These are phyloP conservation scores for Aspergillus sp. DNA, from an alignment of 2,329 filamentous ascomycete genomes.

Conservation along the genomic window DNA sequence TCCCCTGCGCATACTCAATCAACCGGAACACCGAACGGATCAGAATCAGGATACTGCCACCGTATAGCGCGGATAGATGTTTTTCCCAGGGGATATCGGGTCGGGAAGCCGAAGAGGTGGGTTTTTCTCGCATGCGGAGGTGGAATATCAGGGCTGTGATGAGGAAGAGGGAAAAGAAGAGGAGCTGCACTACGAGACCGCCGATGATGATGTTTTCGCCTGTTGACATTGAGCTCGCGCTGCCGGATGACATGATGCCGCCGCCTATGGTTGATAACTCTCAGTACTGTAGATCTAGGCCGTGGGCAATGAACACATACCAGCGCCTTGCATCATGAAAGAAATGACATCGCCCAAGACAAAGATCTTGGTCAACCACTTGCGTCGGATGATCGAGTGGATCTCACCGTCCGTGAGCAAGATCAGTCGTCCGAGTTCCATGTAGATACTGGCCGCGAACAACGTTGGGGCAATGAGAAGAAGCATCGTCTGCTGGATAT, in stretches of 20 bases:
- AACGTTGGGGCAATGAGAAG: too few relatives aligned
- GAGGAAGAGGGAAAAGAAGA: slow-evolving; percentile 22
- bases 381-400: too few relatives aligned
- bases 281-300: too few relatives aligned
- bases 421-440: too few relatives aligned
- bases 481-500: too few relatives aligned
- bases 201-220: slow-evolving; percentile 13
- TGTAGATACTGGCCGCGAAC: too few relatives aligned
- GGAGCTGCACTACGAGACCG: slow-evolving; percentile 22
- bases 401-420: too few relatives aligned
- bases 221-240: not conserved
- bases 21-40: slow-evolving; percentile 44
- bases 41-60: slow-evolving; percentile 31
- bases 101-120: slow-evolving; percentile 5
- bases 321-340: not conserved
- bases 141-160: slow-evolving; percentile 16
- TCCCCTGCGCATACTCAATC: slow-evolving; percentile 45
- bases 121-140: slow-evolving; percentile 9
- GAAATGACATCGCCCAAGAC: too few relatives aligned
- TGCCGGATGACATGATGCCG: slow-evolving; percentile 14
- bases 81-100: slow-evolving; percentile 7
- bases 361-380: too few relatives aligned
- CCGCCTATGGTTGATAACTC: too few relatives aligned
- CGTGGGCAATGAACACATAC: not conserved
- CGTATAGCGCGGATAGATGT: slow-evolving; percentile 15